These are phyloP conservation scores for Phytophthora tentaculata DNA, from an alignment of 352 stramenopile genomes.

Conservation along the genomic window DNA sequence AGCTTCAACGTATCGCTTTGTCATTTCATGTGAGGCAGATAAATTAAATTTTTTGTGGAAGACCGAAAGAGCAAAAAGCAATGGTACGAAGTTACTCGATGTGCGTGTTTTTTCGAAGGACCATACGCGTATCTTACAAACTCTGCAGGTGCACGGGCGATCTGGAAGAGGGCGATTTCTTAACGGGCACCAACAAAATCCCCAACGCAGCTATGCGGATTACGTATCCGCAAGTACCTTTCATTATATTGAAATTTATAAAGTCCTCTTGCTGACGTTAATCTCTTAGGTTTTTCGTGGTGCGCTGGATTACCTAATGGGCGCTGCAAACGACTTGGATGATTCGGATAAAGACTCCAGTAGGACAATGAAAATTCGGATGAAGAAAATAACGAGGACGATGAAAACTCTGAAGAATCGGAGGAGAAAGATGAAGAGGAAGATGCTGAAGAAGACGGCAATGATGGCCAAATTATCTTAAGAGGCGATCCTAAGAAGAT, in stretches of 20 bases:
- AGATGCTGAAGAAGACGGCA: background rate
- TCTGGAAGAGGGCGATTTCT: slow-evolving; percentile 2
- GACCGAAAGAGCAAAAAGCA: slow-evolving; percentile 14
- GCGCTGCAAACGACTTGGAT: background rate
- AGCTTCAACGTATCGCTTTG: slow-evolving; percentile 8
- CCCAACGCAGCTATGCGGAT: background rate
- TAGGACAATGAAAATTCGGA: background rate
- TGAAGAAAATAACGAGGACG: background rate
- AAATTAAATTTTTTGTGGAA: slow-evolving; percentile 9
- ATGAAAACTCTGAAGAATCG: slow-evolving; percentile 4
- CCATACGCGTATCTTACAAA: background rate
- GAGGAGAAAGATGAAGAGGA: background rate
- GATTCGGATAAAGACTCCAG: background rate
- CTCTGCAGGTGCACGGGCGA: slow-evolving; percentile 4
- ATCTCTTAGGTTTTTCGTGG: background rate
- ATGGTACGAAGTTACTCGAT: background rate
- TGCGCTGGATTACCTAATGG: background rate
- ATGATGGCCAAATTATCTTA: background rate
- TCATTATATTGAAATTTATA: background rate
- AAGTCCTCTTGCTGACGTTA: background rate
- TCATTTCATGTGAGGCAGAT: background rate
- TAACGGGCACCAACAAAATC: background rate
- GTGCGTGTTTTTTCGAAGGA: background rate
- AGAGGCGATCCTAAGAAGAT: slow-evolving; percentile 2
- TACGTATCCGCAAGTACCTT: background rate